phyloP scores from a whole-genome alignment of 805 yeast genomes.

The Ogataea corticis region DNA sequence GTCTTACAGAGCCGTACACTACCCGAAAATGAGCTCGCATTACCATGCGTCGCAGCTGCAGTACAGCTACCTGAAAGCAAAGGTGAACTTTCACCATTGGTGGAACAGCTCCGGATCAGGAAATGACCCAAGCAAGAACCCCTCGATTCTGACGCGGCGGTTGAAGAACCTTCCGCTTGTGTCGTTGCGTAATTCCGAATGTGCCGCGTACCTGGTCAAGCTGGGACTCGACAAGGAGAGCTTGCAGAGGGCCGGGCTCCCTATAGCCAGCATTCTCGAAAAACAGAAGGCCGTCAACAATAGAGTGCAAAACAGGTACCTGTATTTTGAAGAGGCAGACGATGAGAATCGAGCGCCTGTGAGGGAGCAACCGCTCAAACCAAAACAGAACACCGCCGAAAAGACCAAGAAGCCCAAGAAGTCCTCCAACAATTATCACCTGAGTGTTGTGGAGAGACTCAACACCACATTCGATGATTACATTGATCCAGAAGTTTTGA shows the following conservation, averaged over 20 bases:
- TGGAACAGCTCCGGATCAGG: constrained; percentile 25
- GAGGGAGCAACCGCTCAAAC: background rate
- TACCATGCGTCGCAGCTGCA: constrained; percentile 22
- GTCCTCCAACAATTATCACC: constrained; percentile 5
- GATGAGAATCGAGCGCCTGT: background rate
- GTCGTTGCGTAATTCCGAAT: constrained; percentile 28
- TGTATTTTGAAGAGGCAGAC: background rate
- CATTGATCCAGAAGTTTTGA: constrained; percentile 5
- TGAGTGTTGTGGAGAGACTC: constrained; percentile 13
- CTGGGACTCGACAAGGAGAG: constrained; percentile 13
- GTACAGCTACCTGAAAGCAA: constrained; percentile 20
- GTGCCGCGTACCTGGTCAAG: constrained; percentile 14
- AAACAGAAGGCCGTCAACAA: constrained; percentile 31
- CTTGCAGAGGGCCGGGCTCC: constrained; percentile 9
- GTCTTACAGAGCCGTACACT: background rate
- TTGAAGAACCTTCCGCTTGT: constrained; percentile 28
- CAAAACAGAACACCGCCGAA: background rate
- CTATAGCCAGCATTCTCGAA: constrained; percentile 3
- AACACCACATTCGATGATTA: constrained; percentile 9
- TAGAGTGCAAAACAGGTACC: constrained; percentile 2
- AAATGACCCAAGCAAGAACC: constrained; percentile 24
- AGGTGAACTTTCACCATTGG: constrained; percentile 30
- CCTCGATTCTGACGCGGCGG: constrained; percentile 26
- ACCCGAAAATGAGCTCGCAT: constrained; percentile 23
- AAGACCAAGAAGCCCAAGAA: constrained; percentile 1